Base-by-base conservation (phyloP, 306 rosid species). In the Pueraria montana region DNA sequence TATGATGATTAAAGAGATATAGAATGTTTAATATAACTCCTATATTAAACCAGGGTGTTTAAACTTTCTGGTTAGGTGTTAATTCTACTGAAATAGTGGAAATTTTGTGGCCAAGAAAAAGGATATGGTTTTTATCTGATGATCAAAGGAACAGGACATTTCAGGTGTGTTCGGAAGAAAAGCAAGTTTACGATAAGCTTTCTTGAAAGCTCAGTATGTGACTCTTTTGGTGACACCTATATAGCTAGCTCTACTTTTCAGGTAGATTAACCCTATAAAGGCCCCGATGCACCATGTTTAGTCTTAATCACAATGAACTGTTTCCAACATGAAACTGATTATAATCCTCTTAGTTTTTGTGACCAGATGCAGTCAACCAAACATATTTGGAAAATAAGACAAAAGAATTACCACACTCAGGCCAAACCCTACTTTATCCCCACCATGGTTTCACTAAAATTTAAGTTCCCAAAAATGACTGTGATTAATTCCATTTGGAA, bases 141-240 rank as follows among this genome's bases (percentile, higher is more conserved):
- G 62, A 62, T 78, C 4, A 27, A 68, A 76, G 48, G 80, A 30
- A 70, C 40, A 40, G 76, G 48, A 81, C 55, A 36, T 52, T 87
- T 85, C 88, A 67, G 83, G 79, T 72, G 88, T 69, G 72, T 70
- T 49, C 75, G 79, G 73, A 59, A 68, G 79, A 76, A 79, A 66
- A 86, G 80, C 24, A 30, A 30, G 74, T 23, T 73, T 59, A 24
- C 56, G 59, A 79, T 64, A 52, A 83, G 55, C 78, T 36, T 46
- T 34, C 21, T 76, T 84, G 88, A 91, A 85, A 91, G 86, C 63
- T 83, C 84, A 68, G 85, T 89, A 10, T 77, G 67, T 59, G 82
- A 83, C 72, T 65, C 36, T 52, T 70, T 63, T 77, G 72, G 86
- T 74, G 75, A 82, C 88, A 74, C 78, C 30, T 72, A 46, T 24